Evolutionary conservation across 345 rosid genomes (phyloP).

Genomic region (Moringa oleifera): DNA sequence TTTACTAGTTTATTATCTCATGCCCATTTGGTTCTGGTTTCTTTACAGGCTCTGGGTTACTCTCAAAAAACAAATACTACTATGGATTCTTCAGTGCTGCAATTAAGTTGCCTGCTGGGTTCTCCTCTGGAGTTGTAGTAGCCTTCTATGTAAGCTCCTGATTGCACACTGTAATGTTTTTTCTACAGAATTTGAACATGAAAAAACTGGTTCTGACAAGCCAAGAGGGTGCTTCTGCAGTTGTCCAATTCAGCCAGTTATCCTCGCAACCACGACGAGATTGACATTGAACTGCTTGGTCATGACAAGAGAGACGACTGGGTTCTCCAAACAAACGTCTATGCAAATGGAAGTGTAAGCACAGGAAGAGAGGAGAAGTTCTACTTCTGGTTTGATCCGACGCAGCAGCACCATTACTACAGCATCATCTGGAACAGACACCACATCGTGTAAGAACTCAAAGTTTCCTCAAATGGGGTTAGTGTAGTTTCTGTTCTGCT

Average conservation of each 20-base stretch:
- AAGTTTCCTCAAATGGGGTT: conserved; percentile 3
- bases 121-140: conserved; percentile 84
- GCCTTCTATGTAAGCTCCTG: conserved; percentile 74
- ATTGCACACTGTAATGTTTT: not conserved
- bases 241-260: conserved; percentile 67
- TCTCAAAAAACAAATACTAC: conserved; percentile 41
- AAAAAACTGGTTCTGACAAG: not conserved
- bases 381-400: conserved; percentile 91
- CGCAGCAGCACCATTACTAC: conserved; percentile 62
- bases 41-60: conserved; percentile 69
- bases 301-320: conserved; percentile 78
- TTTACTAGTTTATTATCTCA: not conserved
- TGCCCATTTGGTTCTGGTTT: conserved; percentile 3
- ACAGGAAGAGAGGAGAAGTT: conserved; percentile 93
- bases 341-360: conserved; percentile 67
- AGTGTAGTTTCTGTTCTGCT: too few relatives aligned
- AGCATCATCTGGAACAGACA: conserved; percentile 84
- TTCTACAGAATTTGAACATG: not conserved
- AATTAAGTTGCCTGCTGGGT: conserved; percentile 77
- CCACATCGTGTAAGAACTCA: conserved; percentile 60
- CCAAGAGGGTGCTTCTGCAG: conserved; percentile 21
- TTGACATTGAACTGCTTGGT: conserved; percentile 82
- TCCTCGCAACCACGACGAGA: conserved; percentile 83
- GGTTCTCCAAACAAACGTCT: conserved; percentile 75
- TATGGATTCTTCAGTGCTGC: conserved; percentile 91